Evolutionary conservation across 192 early-diverging fungal species (phyloP), one percentile per base, ranked within the genome.

Genomic region (Coemansia sp.): DNA sequence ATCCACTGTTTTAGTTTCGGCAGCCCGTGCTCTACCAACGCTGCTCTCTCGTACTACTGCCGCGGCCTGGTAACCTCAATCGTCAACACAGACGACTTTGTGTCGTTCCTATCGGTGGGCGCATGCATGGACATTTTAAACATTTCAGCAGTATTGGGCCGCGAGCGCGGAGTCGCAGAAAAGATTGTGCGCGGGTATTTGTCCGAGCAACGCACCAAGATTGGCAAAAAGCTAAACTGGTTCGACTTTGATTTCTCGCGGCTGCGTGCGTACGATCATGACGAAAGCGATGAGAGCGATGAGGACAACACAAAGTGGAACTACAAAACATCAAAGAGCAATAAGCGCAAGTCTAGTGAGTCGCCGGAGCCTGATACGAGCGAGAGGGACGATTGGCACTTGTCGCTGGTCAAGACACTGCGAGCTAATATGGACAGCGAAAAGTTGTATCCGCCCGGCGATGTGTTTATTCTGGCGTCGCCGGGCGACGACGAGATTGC

Each of bases 1-100:
- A 87, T 97, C 60, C 91, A 92, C 60, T 92, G 91, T 60, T 94
- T 89, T 57, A 86, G 89, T 20, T 97, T 87, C 65, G 94, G 92
- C 19, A 83, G 87, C n/a, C 93, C 94, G 0, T 89, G 88, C 59
- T 86, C 88, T 21, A 87, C 90, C 57, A 85, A 88, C 23, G 64
- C 86, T 1, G 78, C 85, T 15, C 81, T 95, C 15, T 87, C 88
- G n/a, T 73, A 81, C 40, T 82, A 88, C 58, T 90, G 86, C 60
- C 81, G 82, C 26, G 87, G 86, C 0, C 78, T 94, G 17, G 82
- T 97, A 3, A 94, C 91, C 0, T 90, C 87, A 6, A 85, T 97
- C 11, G 90, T 87, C n/a, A 88, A 93, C 55, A 86, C 88, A 4
- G 84, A 88, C 38, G 94, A 97, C 64, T 75, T 94, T 37, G 86